These are phyloP conservation scores for Annona cherimola DNA, from an alignment of 164 flowering plant species.

Conservation along the genomic window DNA sequence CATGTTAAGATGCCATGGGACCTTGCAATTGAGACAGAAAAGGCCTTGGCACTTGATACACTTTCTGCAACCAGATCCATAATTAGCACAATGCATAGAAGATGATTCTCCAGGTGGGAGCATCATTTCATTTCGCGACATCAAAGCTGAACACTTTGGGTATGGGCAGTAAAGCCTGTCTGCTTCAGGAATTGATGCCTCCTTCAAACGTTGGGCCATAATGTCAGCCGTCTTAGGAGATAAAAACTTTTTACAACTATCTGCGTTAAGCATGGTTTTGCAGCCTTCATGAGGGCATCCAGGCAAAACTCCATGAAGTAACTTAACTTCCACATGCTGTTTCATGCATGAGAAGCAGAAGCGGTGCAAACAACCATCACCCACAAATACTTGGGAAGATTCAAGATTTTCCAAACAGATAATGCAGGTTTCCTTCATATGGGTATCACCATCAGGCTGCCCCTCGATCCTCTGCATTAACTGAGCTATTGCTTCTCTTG, in stretches of 20 bases:
- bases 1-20: constrained; percentile 71
- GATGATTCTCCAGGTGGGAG: constrained; percentile 7
- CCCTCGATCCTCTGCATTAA: constrained; percentile 20
- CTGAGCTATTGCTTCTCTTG: constrained; percentile 72
- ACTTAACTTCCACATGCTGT: constrained; percentile 72
- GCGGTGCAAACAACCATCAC: constrained; percentile 63
- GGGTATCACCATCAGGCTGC: constrained; percentile 10
- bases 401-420: constrained; percentile 72
- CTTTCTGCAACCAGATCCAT: constrained; percentile 35
- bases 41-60: constrained; percentile 54
- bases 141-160: constrained; percentile 75
- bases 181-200: constrained; percentile 58
- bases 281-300: constrained; percentile 75
- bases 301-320: constrained; percentile 59
- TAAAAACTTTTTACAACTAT: constrained; percentile 53
- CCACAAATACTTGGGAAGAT: constrained; percentile 39
- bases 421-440: constrained; percentile 43
- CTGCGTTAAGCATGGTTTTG: constrained; percentile 42
- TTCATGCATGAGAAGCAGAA: constrained; percentile 82
- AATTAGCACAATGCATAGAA: constrained; percentile 6
- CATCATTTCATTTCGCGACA: constrained; percentile 49
- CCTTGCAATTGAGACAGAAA: constrained; percentile 70
- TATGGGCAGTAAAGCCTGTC: constrained; percentile 84
- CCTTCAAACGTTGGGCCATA: constrained; percentile 49
- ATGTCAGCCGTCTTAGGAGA: constrained; percentile 47